These are phyloP conservation scores for Triticum monococcum DNA, from an alignment of 176 grass and related monocot species.

Conservation along the genomic window DNA sequence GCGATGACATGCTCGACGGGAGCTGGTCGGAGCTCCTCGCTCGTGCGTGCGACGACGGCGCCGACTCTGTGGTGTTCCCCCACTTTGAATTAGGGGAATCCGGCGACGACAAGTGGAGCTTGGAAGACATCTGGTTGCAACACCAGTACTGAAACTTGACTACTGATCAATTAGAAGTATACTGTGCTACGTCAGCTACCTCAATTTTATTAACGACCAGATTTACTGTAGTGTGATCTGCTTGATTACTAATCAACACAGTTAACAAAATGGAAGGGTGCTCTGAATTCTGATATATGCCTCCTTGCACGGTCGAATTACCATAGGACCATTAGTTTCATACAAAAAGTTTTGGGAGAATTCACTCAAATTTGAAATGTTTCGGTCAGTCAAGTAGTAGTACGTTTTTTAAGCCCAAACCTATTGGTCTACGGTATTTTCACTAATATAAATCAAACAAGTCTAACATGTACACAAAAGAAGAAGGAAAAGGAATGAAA, in stretches of 20 bases:
- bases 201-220: background rate
- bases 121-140: slow-evolving; percentile 59
- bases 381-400: too few relatives aligned
- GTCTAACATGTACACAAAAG: too few relatives aligned
- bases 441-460: too few relatives aligned
- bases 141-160: background rate
- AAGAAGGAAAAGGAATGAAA: too few relatives aligned
- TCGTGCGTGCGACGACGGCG: slow-evolving; percentile 36
- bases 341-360: too few relatives aligned
- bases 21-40: slow-evolving; percentile 62
- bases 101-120: slow-evolving; percentile 56
- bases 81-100: slow-evolving; percentile 41
- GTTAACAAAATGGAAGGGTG: background rate
- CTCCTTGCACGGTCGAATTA: background rate
- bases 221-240: background rate
- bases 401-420: too few relatives aligned
- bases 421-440: too few relatives aligned
- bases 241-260: background rate
- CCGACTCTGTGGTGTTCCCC: slow-evolving; percentile 19
- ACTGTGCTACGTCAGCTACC: background rate
- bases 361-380: too few relatives aligned
- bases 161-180: background rate
- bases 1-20: slow-evolving; percentile 33
- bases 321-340: too few relatives aligned
- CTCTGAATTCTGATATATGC: background rate